Base-by-base conservation (phyloP, 345 rosid genomes). In the Eucalyptus rudis region DNA sequence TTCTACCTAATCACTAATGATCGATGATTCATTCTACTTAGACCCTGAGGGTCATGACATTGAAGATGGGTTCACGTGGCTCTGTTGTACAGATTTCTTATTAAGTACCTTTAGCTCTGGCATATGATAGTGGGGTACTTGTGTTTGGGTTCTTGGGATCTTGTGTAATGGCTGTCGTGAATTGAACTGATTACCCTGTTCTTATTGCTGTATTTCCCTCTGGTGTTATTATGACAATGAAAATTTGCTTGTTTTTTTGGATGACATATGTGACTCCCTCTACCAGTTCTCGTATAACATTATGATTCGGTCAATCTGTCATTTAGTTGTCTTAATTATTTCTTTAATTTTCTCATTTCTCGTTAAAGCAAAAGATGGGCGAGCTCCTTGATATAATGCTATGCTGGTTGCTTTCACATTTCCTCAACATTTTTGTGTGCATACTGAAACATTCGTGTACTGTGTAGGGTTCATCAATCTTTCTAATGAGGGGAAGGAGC, bases 401-500 rank as follows among this genome's bases (percentile, higher is more conserved):
- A 17, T 33, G 45, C 44, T 71, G 81, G 44, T 33, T 71, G 45
- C 45, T 17, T 7, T 66, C 31, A 43, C 44, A 17, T 33, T n/a
- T 71, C 81, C 33, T 71, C 44, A 71, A 19, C 81, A 22, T 19
- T 71, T 31, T 33, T 33, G 24, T 33, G 81, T 19, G 44, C 25
- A 33, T 71, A 12, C 24, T 33, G 81, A 71, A 71, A 19, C 45
- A 33, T 19, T 71, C 36, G 24, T 71, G 4, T 33, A 17, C 2
- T 33, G 45, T 71, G 81, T 71, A 33, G 44, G 24, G 24, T 16
- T n/a, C 7, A 15, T 71, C 44, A 19, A 20, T 36, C 25, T 71
- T 71, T 71, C 33, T 84, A 94, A 98, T 98, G 99, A 96, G 99
- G 90, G 97, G 98, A 88, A 94, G 99, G 76, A 96, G 98, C 91